Conservation (phyloP, 139 green algal genomes). For the Chlorella sp. region DNA sequence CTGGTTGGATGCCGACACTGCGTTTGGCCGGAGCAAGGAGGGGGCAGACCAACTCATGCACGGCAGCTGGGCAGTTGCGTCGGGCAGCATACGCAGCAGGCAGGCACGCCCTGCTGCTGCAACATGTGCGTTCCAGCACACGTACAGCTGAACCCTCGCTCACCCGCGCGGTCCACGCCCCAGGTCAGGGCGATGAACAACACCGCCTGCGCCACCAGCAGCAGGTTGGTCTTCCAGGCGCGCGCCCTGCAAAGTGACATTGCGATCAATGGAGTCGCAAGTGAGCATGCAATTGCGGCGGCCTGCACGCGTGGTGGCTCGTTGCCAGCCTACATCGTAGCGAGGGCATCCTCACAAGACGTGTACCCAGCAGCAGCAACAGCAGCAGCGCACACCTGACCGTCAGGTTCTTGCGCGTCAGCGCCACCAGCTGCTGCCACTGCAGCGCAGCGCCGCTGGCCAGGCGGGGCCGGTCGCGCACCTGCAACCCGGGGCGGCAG, state of each 20-base stretch:
- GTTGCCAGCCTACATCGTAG: too few relatives aligned
- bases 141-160: too few relatives aligned
- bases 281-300: too few relatives aligned
- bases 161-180: conserved; percentile 37
- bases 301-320: background rate
- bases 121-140: too few relatives aligned
- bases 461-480: background rate
- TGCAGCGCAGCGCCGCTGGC: conserved; percentile 3
- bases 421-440: conserved; percentile 39
- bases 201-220: conserved; percentile 54
- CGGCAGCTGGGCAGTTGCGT: too few relatives aligned
- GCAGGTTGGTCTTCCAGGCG: conserved; percentile 56
- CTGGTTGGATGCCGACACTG: conserved; percentile 36
- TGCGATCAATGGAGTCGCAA: too few relatives aligned
- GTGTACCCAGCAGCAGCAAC: background rate
- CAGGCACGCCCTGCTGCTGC: background rate
- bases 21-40: too few relatives aligned
- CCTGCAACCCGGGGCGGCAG: background rate
- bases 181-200: conserved; percentile 62
- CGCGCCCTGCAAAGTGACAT: conserved; percentile 29
- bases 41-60: too few relatives aligned
- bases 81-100: too few relatives aligned
- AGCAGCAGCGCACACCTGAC: conserved; percentile 15
- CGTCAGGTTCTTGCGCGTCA: conserved; percentile 29
- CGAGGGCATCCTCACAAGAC: too few relatives aligned